These are phyloP conservation scores for Solidago caesia DNA, from an alignment of 129 eudicot genomes.

Conservation along the genomic window DNA sequence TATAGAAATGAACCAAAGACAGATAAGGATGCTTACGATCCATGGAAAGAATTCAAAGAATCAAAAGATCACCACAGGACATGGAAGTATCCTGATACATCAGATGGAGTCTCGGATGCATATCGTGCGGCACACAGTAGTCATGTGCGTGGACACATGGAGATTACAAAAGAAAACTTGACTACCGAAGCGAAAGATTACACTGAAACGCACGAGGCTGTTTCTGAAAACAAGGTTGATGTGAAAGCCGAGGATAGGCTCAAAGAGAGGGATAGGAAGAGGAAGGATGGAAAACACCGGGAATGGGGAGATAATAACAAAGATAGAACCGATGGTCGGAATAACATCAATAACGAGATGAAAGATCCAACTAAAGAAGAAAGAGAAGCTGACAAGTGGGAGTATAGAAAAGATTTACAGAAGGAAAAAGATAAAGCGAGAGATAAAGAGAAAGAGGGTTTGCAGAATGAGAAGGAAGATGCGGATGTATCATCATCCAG, in stretches of 20 bases:
- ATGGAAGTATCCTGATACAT: conserved; percentile 67
- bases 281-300: conserved; percentile 81
- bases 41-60: conserved; percentile 60
- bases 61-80: conserved; percentile 60
- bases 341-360: conserved; percentile 45
- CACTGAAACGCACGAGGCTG: conserved; percentile 63
- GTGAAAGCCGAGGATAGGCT: conserved; percentile 55
- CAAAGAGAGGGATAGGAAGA: conserved; percentile 82
- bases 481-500: conserved; percentile 47
- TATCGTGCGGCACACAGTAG: conserved; percentile 45
- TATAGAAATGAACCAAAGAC: conserved; percentile 53
- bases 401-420: conserved; percentile 46
- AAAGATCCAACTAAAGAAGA: conserved; percentile 65
- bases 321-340: conserved; percentile 63
- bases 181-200: conserved; percentile 44
- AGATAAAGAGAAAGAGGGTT: conserved; percentile 65
- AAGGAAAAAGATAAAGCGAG: conserved; percentile 69
- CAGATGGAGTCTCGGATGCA: conserved; percentile 51
- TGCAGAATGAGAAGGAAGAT: conserved; percentile 52
- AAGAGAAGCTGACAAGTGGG: conserved; percentile 48
- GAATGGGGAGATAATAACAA: conserved; percentile 79
- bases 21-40: conserved; percentile 61
- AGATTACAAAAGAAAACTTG: conserved; percentile 46
- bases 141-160: conserved; percentile 49
- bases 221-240: conserved; percentile 75